These are phyloP conservation scores for Euphorbia tirucalli DNA, from an alignment of 345 rosid species.

Conservation along the genomic window DNA sequence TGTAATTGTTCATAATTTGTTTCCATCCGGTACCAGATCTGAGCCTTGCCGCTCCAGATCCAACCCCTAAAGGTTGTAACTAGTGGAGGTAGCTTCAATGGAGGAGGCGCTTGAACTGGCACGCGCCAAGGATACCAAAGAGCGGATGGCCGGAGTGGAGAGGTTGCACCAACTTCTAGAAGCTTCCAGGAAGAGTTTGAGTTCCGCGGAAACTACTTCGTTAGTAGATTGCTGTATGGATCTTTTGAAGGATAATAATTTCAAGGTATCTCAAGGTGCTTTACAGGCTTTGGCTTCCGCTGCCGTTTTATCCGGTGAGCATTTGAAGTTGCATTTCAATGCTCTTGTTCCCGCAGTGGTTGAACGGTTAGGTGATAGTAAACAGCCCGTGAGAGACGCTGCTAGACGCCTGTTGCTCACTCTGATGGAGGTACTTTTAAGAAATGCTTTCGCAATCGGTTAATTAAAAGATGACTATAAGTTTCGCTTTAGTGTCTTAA, in stretches of 20 bases:
- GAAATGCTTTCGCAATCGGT: not conserved
- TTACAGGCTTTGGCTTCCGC: slow-evolving; percentile 97
- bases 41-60: slow-evolving; percentile 23
- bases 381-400: slow-evolving; percentile 95
- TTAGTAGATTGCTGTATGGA: slow-evolving; percentile 93
- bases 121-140: slow-evolving; percentile 97
- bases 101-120: slow-evolving; percentile 97
- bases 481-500: not conserved
- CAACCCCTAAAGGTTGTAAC: not conserved
- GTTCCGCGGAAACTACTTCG: slow-evolving; percentile 68
- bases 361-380: slow-evolving; percentile 82
- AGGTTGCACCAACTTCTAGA: slow-evolving; percentile 85
- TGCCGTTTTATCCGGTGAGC: slow-evolving; percentile 92
- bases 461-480: not conserved
- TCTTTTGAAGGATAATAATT: slow-evolving; percentile 94
- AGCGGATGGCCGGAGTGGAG: slow-evolving; percentile 99
- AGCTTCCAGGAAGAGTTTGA: slow-evolving; percentile 72
- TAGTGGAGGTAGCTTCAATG: slow-evolving; percentile 34
- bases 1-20: slow-evolving; percentile 26
- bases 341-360: slow-evolving; percentile 93
- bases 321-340: slow-evolving; percentile 87
- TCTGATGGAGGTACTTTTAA: slow-evolving; percentile 81
- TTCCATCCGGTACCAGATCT: slow-evolving; percentile 41
- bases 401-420: slow-evolving; percentile 90
- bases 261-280: slow-evolving; percentile 89